phyloP scores from a whole-genome alignment of 2,329 filamentous ascomycete genomes.

The Neophaeococcomyces mojaviensis region DNA sequence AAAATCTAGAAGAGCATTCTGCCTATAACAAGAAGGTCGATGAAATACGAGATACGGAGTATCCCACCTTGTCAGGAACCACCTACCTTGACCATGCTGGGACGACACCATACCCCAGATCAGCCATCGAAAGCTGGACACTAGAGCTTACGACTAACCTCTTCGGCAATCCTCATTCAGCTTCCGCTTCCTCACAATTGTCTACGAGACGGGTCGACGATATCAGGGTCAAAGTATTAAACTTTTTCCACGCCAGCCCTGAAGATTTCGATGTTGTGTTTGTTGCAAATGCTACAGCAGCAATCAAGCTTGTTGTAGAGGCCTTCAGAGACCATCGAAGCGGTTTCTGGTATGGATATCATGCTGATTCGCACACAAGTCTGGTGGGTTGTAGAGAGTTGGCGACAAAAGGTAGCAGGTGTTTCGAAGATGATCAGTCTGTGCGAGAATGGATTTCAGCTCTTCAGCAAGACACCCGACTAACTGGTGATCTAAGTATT shows the following conservation, averaged over 20 bases:
- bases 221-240: slow-evolving; percentile 60
- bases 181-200: slow-evolving; percentile 70
- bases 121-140: slow-evolving; percentile 71
- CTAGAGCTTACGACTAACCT: slow-evolving; percentile 69
- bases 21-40: slow-evolving; percentile 41
- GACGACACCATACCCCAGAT: slow-evolving; percentile 76
- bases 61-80: slow-evolving; percentile 47
- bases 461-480: slow-evolving; percentile 9
- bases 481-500: slow-evolving; percentile 31
- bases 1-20: not conserved
- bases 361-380: slow-evolving; percentile 78
- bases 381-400: slow-evolving; percentile 72
- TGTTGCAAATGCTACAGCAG: slow-evolving; percentile 85
- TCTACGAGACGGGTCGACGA: slow-evolving; percentile 70
- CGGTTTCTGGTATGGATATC: slow-evolving; percentile 80
- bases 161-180: slow-evolving; percentile 88
- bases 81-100: slow-evolving; percentile 91
- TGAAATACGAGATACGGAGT: slow-evolving; percentile 39
- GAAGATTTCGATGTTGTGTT: slow-evolving; percentile 81
- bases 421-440: slow-evolving; percentile 56
- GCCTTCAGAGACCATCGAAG: slow-evolving; percentile 58
- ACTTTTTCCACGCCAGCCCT: slow-evolving; percentile 74
- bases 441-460: slow-evolving; percentile 58
- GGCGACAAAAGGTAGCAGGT: slow-evolving; percentile 52
- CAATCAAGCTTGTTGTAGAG: slow-evolving; percentile 78